A percentile compares a stretch with the other conserved stretches of the same genome.
Evolutionary conservation across 2,329 filamentous ascomycete genomes (phyloP).

Genomic region (Colletotrichum plurivorum): DNA sequence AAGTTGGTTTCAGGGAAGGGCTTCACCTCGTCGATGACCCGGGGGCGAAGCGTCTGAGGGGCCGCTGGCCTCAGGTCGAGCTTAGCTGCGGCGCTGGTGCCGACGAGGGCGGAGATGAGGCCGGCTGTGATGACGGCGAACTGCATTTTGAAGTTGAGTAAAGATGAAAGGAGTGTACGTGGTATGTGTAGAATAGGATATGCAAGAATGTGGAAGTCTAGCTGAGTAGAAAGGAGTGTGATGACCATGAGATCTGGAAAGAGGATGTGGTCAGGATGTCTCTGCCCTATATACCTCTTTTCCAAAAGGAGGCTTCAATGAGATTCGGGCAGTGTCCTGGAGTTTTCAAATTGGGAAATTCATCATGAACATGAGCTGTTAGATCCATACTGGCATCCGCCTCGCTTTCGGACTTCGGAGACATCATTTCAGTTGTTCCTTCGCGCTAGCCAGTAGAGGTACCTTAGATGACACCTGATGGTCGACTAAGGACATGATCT

Average conservation of each 20-base stretch:
- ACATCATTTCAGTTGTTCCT: not conserved
- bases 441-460: not conserved
- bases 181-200: not conserved
- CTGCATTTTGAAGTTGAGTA: not conserved
- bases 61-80: constrained; percentile 2
- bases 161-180: not conserved
- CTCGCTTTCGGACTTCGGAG: not conserved
- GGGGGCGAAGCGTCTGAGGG: not conserved
- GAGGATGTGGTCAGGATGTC: too few relatives aligned
- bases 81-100: not conserved
- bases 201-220: not conserved
- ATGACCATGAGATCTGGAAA: too few relatives aligned
- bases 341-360: too few relatives aligned
- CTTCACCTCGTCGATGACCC: constrained; percentile 13
- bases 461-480: not conserved
- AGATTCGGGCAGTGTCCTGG: too few relatives aligned
- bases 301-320: too few relatives aligned
- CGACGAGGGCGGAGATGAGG: constrained; percentile 12
- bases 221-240: too few relatives aligned
- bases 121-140: not conserved
- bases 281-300: too few relatives aligned
- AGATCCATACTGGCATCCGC: not conserved
- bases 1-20: too few relatives aligned
- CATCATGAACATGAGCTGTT: too few relatives aligned
- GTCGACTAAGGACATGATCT: not conserved